phyloP scores from a whole-genome alignment of 192 early-diverging fungal genomes.

The Gaertneriomyces semiglobifer region DNA sequence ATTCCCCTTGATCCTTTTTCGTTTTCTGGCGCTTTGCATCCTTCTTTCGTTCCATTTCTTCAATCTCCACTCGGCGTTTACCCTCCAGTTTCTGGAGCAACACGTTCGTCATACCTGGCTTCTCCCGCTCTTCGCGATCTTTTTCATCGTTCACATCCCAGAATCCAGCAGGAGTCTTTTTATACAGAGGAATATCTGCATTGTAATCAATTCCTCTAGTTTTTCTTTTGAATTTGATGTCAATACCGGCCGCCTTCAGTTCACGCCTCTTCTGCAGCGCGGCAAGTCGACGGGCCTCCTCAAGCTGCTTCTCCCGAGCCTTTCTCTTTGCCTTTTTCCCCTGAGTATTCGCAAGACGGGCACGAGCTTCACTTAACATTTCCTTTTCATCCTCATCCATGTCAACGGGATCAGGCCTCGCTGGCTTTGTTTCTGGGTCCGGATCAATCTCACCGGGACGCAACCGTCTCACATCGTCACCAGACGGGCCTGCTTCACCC shows the following conservation, averaged over 20 bases:
- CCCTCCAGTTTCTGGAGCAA: constrained; percentile 79
- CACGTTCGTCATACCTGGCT: constrained; percentile 60
- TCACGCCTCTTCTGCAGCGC: constrained; percentile 91
- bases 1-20: constrained; percentile 53
- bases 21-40: constrained; percentile 69
- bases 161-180: constrained; percentile 81
- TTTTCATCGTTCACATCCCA: constrained; percentile 89
- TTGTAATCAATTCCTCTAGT: constrained; percentile 83
- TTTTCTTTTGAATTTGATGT: constrained; percentile 59
- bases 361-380: constrained; percentile 97
- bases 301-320: constrained; percentile 94
- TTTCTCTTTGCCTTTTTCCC: constrained; percentile 99
- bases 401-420: constrained; percentile 95
- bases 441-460: constrained; percentile 97
- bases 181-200: constrained; percentile 93
- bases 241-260: constrained; percentile 97
- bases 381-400: constrained; percentile 99
- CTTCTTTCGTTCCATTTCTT: constrained; percentile 76
- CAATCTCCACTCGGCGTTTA: constrained; percentile 76
- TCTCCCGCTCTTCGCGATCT: constrained; percentile 56
- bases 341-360: constrained; percentile 97
- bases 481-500: constrained; percentile 69
- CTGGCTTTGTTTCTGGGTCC: constrained; percentile 94
- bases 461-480: constrained; percentile 80
- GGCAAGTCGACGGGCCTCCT: constrained; percentile 88